phyloP scores from a whole-genome alignment of 2,329 filamentous ascomycete genomes.

The Pseudogymnoascus sp. region DNA sequence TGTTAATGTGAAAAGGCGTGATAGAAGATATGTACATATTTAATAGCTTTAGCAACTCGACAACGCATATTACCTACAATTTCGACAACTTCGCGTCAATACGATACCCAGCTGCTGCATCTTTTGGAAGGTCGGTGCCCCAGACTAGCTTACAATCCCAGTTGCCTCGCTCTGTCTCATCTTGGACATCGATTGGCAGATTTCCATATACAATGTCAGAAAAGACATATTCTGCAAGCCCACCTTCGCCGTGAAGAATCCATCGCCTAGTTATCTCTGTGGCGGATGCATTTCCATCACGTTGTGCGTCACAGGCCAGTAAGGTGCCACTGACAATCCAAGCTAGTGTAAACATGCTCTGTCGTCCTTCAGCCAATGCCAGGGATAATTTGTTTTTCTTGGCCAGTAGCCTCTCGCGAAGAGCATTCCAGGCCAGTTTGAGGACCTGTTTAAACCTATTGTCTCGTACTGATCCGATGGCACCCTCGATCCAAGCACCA shows the following conservation, averaged over 20 bases:
- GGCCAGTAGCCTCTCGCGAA: background rate
- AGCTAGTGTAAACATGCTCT: constrained; percentile 30
- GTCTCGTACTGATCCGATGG: constrained; percentile 14
- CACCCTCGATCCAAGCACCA: constrained; percentile 8
- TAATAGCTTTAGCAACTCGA: background rate
- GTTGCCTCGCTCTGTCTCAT: constrained; percentile 15
- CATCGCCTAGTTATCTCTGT: constrained; percentile 32
- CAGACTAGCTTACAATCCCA: constrained; percentile 30
- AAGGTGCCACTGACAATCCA: constrained; percentile 31
- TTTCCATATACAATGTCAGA: constrained; percentile 21
- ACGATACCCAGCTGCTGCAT: constrained; percentile 16
- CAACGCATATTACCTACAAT: background rate
- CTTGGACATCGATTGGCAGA: background rate
- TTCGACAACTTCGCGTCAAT: constrained; percentile 10
- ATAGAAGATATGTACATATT: background rate
- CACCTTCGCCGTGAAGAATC: constrained; percentile 27
- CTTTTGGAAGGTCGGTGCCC: constrained; percentile 24
- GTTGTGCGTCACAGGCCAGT: constrained; percentile 32
- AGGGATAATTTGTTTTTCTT: constrained; percentile 15
- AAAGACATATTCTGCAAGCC: constrained; percentile 27
- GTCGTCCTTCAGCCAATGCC: constrained; percentile 24
- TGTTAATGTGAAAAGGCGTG: background rate
- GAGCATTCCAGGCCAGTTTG: constrained; percentile 1
- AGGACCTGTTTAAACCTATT: constrained; percentile 11
- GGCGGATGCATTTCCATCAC: constrained; percentile 28